Percentiles rank a stretch among this genome's conserved stretches.
Evolutionary conservation across 352 stramenopile species (phyloP).

Genomic region (Thalassiosira hispida): DNA sequence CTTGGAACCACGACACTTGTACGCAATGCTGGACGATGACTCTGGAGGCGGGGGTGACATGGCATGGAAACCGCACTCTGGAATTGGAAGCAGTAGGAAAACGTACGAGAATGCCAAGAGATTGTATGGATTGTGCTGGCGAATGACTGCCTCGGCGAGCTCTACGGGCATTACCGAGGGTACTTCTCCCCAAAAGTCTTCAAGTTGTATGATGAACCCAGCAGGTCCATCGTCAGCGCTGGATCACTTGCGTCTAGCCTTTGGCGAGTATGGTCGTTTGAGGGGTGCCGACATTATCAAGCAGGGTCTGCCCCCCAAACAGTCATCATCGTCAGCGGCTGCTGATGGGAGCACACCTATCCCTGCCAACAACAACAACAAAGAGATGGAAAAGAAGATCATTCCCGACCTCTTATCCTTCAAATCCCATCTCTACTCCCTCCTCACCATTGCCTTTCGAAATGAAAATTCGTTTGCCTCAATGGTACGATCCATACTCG

Average conservation of each 20-base stretch:
- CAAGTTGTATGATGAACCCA: too few relatives aligned
- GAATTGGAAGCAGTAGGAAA: background rate
- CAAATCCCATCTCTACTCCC: slow-evolving; percentile 34
- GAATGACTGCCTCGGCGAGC: slow-evolving; percentile 47
- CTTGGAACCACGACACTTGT: slow-evolving; percentile 62
- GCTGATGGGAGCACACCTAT: slow-evolving; percentile 32
- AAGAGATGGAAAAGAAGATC: slow-evolving; percentile 56
- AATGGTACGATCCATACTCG: slow-evolving; percentile 46
- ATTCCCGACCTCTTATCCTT: slow-evolving; percentile 48
- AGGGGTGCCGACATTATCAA: slow-evolving; percentile 50
- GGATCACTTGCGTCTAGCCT: slow-evolving; percentile 40
- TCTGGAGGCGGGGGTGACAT: slow-evolving; percentile 11
- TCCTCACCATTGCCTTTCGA: slow-evolving; percentile 39
- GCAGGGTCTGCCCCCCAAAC: slow-evolving; percentile 19
- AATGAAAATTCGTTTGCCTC: slow-evolving; percentile 43
- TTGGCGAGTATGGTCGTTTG: slow-evolving; percentile 52
- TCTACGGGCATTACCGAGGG: too few relatives aligned
- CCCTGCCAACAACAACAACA: slow-evolving; percentile 19
- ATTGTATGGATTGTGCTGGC: slow-evolving; percentile 67
- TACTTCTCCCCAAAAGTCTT: slow-evolving; percentile 18
- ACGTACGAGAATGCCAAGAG: slow-evolving; percentile 55
- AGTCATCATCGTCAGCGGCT: background rate
- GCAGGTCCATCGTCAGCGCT: slow-evolving; percentile 19
- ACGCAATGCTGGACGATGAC: slow-evolving; percentile 70
- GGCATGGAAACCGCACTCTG: slow-evolving; percentile 4